Evolutionary conservation across 1,284 basidiomycete species (phyloP), one percentile per base, ranked within the genome.

Genomic region (Cutaneotrichosporon daszewskae): DNA sequence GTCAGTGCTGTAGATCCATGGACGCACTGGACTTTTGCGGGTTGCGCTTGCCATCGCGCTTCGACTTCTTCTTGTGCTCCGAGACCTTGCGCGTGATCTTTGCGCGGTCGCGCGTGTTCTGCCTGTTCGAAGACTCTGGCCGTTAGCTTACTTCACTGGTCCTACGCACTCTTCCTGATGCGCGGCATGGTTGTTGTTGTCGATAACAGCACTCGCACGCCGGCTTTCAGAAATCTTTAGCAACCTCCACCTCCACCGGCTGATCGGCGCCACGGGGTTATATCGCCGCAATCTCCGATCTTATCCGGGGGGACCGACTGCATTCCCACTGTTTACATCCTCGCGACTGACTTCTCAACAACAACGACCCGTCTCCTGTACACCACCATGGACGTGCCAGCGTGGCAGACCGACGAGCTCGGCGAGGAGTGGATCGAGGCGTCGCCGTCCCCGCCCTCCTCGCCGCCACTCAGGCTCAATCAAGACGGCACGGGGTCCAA

Each of bases 21-120:
- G 11, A 80, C 87, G 60, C 62, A 91, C 90, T 87, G 44, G 83
- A 86, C 74, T 94, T 96, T 49, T 87, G 81, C 19, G 79, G 73
- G 70, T 85, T 85, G 69, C 85, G 88, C 75, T 91, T 92, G 18
- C 81, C 80, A 36, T 77, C 79, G 66, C 85, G 87, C 65, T 79
- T 80, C 43, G 75, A 72, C 74, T 95, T 94, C 73, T 82, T 84
- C 65, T 77, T 77, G 51, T 80, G 78, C 68, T 92, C 90, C 24
- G 80, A 72, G 25, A 82, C 80, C 72, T 92, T 91, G 67, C 84
- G 79, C 67, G 81, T 79, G 60, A 91, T 77, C 67, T 80, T 90
- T 44, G 79, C 78, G 33, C 87, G 80, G 57, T 87, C 79, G 61
- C 84, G 78, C 28, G 82, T 85, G 19, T 79, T 79, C 23, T 77